Percentiles rank a stretch among this genome's conserved stretches.
phyloP scores from a whole-genome alignment of 441 rosid genomes.

The Eugenia klotzschiana region DNA sequence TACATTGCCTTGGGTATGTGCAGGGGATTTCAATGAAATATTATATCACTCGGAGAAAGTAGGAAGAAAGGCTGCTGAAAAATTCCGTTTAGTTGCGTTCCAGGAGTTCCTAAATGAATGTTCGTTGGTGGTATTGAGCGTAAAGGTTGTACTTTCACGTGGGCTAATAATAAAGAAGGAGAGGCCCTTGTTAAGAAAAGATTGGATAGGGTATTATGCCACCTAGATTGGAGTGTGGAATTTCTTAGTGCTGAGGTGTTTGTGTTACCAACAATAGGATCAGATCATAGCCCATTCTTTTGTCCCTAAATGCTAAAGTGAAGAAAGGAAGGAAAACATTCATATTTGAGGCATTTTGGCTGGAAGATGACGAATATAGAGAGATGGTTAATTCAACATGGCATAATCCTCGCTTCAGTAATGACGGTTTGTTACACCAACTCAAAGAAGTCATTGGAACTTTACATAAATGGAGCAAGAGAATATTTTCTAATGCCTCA shows the following conservation, averaged over 20 bases:
- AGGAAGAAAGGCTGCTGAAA: no score
- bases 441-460: background rate
- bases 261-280: background rate
- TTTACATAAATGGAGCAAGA: fast-evolving
- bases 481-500: fast-evolving
- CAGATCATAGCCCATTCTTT: background rate
- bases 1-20: no score
- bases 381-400: background rate
- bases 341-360: background rate
- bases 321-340: background rate
- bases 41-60: no score
- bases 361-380: background rate
- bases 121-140: no score
- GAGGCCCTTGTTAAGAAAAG: background rate
- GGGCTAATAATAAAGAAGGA: background rate
- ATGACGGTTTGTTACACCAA: background rate
- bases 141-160: no score
- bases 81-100: no score
- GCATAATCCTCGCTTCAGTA: fast-evolving
- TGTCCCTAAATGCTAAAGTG: background rate
- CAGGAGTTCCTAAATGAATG: no score
- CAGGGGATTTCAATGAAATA: no score
- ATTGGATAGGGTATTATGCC: background rate
- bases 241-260: background rate
- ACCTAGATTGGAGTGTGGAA: background rate